Conservation (phyloP, 2,329 filamentous ascomycete species). For the Pyricularia sp. region DNA sequence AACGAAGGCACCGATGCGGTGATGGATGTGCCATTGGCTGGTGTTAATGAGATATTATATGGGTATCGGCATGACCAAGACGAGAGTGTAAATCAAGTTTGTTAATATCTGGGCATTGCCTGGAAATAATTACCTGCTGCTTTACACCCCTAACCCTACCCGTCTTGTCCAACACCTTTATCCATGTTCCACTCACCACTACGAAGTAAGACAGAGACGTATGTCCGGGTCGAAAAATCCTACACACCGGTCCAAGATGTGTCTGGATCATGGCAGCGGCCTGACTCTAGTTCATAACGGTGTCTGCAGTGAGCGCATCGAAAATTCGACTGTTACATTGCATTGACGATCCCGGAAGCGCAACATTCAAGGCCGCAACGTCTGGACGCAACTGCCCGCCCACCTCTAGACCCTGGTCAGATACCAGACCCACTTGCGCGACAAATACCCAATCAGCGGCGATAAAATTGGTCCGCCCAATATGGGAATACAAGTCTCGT, state of each 20-base stretch:
- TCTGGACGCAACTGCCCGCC: neutral
- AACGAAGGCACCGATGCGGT: conserved; percentile 91
- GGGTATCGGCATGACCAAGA: conserved; percentile 33
- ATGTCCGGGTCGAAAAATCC: neutral
- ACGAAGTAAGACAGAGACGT: neutral
- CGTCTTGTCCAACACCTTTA: neutral
- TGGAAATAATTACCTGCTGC: neutral
- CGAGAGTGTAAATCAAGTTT: neutral
- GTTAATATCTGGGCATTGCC: neutral
- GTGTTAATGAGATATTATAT: conserved; percentile 91
- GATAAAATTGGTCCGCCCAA: neutral
- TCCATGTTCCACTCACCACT: neutral
- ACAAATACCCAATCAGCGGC: neutral
- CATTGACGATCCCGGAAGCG: neutral
- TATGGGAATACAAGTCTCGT: neutral
- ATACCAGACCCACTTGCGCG: neutral
- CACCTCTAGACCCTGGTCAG: neutral
- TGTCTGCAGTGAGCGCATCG: neutral
- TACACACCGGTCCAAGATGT: neutral
- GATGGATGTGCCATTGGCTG: conserved; percentile 91
- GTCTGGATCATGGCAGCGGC: neutral
- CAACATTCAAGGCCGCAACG: neutral
- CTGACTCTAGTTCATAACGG: neutral
- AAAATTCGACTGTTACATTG: neutral
- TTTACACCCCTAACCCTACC: neutral